Evolutionary conservation across 163 green algal genomes (phyloP).

Genomic region (Scenedesmus sp.): DNA sequence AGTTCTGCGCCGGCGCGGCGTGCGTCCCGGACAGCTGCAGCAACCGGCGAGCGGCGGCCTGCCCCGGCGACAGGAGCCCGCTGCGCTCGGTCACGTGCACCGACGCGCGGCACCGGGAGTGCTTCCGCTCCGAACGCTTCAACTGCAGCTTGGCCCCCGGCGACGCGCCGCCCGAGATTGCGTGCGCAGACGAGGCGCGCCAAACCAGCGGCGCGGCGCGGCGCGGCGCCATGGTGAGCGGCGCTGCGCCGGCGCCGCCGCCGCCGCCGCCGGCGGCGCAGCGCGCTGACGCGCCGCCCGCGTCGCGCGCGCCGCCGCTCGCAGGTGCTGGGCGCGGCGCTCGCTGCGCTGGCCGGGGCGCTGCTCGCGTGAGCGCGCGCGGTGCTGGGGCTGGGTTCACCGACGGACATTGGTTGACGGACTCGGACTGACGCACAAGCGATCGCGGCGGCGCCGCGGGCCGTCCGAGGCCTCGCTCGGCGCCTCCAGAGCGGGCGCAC

Average conservation of each 20-base stretch:
- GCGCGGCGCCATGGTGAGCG: not conserved
- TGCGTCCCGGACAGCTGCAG: conserved; percentile 6
- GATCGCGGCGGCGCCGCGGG: too few species aligned
- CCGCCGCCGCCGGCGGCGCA: not conserved
- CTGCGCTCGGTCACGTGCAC: conserved; percentile 10
- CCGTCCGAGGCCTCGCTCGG: too few species aligned
- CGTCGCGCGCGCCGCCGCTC: not conserved
- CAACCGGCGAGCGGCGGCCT: not conserved
- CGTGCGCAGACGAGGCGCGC: not conserved
- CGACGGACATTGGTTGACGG: too few species aligned
- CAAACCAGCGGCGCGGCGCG: not conserved
- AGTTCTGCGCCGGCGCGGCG: not conserved
- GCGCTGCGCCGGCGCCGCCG: not conserved
- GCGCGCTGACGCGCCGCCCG: not conserved
- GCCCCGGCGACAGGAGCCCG: not conserved
- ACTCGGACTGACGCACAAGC: too few species aligned
- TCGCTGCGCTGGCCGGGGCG: too few species aligned
- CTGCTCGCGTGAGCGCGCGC: too few species aligned
- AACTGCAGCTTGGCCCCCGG: conserved; percentile 6
- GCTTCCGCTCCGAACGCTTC: conserved; percentile 3
- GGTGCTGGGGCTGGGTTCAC: too few species aligned
- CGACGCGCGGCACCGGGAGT: not conserved
- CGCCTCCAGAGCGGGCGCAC: too few species aligned
- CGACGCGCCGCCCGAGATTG: not conserved
- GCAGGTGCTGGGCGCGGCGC: not conserved